Conservation (phyloP, 2,329 filamentous ascomycete species). For the Claviceps sp. region DNA sequence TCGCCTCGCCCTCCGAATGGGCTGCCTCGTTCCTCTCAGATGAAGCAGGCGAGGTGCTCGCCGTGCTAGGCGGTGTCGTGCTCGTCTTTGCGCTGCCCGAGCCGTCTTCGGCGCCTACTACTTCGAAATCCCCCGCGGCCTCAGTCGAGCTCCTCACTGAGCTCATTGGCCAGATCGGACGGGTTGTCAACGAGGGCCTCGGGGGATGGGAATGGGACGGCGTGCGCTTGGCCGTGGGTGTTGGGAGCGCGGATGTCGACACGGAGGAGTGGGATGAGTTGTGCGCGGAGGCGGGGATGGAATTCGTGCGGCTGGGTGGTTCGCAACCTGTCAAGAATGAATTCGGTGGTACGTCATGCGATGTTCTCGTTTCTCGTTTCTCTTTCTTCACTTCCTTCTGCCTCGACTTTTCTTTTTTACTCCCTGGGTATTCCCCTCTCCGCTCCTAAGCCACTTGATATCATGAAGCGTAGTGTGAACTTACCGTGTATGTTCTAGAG, state of each 20-base stretch:
- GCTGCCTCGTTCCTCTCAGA: constrained; percentile 42
- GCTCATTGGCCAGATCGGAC: constrained; percentile 38
- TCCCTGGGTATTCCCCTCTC: neutral
- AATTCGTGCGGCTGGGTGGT: constrained; percentile 44
- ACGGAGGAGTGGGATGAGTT: constrained; percentile 49
- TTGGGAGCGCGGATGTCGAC: constrained; percentile 32
- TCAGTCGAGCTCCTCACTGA: constrained; percentile 14
- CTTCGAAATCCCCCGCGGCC: constrained; percentile 2
- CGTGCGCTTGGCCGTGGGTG: constrained; percentile 44
- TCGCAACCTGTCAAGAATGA: constrained; percentile 34
- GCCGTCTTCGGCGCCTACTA: constrained; percentile 2
- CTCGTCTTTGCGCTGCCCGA: constrained; percentile 21
- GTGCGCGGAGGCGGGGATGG: constrained; percentile 42
- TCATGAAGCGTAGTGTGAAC: no score
- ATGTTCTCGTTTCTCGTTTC: neutral
- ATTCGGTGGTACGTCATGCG: constrained; percentile 36
- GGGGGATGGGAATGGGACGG: constrained; percentile 54
- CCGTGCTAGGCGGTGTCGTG: constrained; percentile 46
- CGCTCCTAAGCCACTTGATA: no score
- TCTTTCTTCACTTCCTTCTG: neutral
- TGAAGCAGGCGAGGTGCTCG: constrained; percentile 49
- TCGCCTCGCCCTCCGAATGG: constrained; percentile 40
- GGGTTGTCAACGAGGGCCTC: constrained; percentile 41
- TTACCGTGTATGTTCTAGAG: constrained; percentile 24
- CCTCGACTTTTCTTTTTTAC: no score